Base-by-base conservation (phyloP, 345 rosid species). In the Arabis hirsuta region DNA sequence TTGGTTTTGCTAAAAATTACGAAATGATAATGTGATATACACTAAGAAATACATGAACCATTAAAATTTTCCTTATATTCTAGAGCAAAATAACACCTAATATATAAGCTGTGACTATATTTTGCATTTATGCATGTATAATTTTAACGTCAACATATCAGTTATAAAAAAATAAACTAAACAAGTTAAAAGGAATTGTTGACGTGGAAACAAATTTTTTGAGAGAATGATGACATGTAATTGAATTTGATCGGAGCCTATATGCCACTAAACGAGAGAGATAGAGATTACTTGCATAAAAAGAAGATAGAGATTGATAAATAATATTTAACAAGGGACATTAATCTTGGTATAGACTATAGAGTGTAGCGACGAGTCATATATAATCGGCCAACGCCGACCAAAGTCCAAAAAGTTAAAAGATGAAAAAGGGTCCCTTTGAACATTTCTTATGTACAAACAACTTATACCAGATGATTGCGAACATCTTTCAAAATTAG, bases 381-480 rank as follows among this genome's bases (percentile, higher is more conserved):
- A 22, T 22, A 22, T 81, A 74, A 81, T 80, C 81, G 53, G 53
- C 24, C 66, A 42, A 64, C 82, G 74, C 87, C 86, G 82, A 76
- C 90, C 84, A 75, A 76, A 57, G 59, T 50, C 68, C 71, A 75
- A 67, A 67, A 74, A 51, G 55, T 51, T 55, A 51, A 82, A 81
- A 81, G 76, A 45, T 47, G 70, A 7, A 34, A 14, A 70, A 48
- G 71, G 80, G 81, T 82, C 67, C 83, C 76, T 67, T 38, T 58
- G 32, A 31, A 24, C 71, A 51, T 69, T 51, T 77, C 50, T 50
- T 61, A 45, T 44, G 48, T 39, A 43, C 41, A 45, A 36, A 73
- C 43, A 69, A 82, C 80, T 59, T 22, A 36, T 76, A 72, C 84
- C 83, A 69, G 55, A 80, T 73, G 52, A 80, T 73, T 67, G 69